Percentiles rank a stretch among this genome's conserved stretches.
Conservation (phyloP, 192 early-diverging fungal genomes). For the Coemansia sp. region DNA sequence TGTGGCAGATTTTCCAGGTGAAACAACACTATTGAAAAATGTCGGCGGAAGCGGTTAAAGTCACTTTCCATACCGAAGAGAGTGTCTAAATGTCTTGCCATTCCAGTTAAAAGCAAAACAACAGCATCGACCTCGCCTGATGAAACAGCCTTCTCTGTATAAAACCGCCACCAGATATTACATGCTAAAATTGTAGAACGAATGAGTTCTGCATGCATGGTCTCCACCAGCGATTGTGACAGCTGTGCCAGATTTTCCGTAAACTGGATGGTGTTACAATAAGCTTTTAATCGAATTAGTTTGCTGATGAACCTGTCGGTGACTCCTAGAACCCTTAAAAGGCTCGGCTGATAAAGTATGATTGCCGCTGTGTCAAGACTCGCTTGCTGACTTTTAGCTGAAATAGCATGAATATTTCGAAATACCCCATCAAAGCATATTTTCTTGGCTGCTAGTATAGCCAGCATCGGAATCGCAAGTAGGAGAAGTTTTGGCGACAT, state of each 20-base stretch:
- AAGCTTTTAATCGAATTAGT: not conserved
- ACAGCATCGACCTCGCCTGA: conserved; percentile 15
- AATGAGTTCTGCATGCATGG: not conserved
- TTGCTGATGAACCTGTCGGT: not conserved
- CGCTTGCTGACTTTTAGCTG: not conserved
- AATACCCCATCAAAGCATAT: not conserved
- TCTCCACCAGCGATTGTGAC: not conserved
- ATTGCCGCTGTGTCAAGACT: not conserved
- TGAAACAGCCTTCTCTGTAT: not conserved
- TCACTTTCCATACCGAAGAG: not conserved
- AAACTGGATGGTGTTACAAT: not conserved
- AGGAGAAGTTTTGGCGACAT: not conserved
- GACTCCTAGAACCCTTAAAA: conserved; percentile 15
- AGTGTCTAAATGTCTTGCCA: not conserved
- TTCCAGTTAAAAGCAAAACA: not conserved
- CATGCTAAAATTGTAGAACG: conserved; percentile 2
- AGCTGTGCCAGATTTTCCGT: not conserved
- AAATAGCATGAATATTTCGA: not conserved
- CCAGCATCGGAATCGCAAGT: conserved; percentile 2
- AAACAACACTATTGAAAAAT: not conserved
- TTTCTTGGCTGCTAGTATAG: not conserved
- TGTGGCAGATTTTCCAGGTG: not conserved
- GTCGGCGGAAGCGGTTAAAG: not conserved
- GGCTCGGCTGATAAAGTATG: not conserved
- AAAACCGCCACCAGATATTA: conserved; percentile 4